Conservation (phyloP, 495 filamentous ascomycete species). For the Rhypophila decipiens region DNA sequence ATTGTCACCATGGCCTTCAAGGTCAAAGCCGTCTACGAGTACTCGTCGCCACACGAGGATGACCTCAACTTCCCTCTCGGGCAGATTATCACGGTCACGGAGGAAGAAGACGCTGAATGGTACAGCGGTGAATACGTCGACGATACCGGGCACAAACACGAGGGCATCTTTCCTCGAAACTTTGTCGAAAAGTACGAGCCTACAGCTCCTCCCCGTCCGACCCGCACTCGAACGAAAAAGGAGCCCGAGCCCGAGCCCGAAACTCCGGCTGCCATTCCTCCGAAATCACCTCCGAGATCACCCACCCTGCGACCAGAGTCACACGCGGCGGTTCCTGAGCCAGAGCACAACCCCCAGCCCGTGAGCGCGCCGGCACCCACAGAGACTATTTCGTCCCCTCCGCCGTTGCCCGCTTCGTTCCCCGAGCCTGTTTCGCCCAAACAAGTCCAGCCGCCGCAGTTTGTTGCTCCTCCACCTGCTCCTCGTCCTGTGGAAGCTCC, state of each 20-base stretch:
- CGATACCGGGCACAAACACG: slow-evolving; percentile 59
- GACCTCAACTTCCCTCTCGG: slow-evolving; percentile 81
- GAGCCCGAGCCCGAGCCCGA: slow-evolving; percentile 57
- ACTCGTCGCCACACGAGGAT: slow-evolving; percentile 83
- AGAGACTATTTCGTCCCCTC: slow-evolving; percentile 19
- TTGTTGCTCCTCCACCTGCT: slow-evolving; percentile 33
- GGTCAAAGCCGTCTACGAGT: slow-evolving; percentile 93
- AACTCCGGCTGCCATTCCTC: slow-evolving; percentile 56
- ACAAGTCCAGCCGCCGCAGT: slow-evolving; percentile 30
- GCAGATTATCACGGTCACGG: slow-evolving; percentile 90
- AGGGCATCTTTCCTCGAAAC: slow-evolving; percentile 93
- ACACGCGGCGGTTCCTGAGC: slow-evolving; percentile 20
- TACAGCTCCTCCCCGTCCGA: slow-evolving; percentile 78
- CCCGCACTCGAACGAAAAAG: slow-evolving; percentile 67
- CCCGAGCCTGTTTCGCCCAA: slow-evolving; percentile 31
- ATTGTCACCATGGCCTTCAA: slow-evolving; percentile 76
- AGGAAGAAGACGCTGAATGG: slow-evolving; percentile 90
- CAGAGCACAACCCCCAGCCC: slow-evolving; percentile 26
- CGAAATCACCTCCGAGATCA: slow-evolving; percentile 34
- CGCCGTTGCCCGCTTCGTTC: slow-evolving; percentile 18
- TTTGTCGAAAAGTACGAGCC: slow-evolving; percentile 96
- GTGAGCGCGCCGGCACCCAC: slow-evolving; percentile 14
- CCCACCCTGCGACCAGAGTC: slow-evolving; percentile 24
- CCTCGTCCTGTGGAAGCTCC: slow-evolving; percentile 23
- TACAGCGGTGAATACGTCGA: slow-evolving; percentile 88